Percentiles rank a stretch among this genome's conserved stretches.
These are phyloP conservation scores for Dactylellina drechsleri DNA, from an alignment of 2,329 filamentous ascomycete genomes.

Conservation along the genomic window DNA sequence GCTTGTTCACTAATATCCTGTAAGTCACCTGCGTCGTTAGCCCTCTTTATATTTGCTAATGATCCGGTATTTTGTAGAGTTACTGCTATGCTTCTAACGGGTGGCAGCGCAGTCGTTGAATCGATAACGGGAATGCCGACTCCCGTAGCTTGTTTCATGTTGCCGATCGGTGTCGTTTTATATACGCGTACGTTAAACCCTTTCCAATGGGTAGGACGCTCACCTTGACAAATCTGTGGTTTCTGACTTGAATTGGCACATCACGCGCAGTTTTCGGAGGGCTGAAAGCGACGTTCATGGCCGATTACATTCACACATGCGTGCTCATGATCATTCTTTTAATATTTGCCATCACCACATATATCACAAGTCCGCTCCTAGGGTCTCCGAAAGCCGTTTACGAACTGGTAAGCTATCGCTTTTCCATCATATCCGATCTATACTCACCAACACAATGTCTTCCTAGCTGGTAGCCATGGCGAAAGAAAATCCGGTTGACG, in stretches of 20 bases:
- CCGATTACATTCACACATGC: conserved; percentile 85
- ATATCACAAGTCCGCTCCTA: conserved; percentile 76
- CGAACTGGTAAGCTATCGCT: conserved; percentile 66
- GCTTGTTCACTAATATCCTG: conserved; percentile 83
- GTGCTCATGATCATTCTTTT: conserved; percentile 85
- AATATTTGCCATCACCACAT: conserved; percentile 82
- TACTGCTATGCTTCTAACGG: conserved; percentile 88
- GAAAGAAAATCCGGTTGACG: conserved; percentile 75
- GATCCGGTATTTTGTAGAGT: conserved; percentile 63
- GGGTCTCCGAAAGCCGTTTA: conserved; percentile 82
- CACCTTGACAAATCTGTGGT: not conserved
- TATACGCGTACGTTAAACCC: conserved; percentile 69
- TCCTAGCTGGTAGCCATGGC: conserved; percentile 72
- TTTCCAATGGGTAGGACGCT: not conserved
- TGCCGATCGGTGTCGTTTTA: conserved; percentile 81
- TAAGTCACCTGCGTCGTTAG: conserved; percentile 22
- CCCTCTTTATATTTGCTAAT: not conserved
- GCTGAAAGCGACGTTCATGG: conserved; percentile 76
- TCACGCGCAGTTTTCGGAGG: conserved; percentile 42
- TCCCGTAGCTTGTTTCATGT: conserved; percentile 82
- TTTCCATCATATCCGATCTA: not conserved
- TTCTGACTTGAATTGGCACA: not conserved
- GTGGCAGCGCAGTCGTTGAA: conserved; percentile 78
- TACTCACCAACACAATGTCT: not conserved
- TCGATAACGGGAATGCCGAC: conserved; percentile 79